Base-by-base conservation (phyloP, 140 eudicot genomes). In the Cichorium intybus region DNA sequence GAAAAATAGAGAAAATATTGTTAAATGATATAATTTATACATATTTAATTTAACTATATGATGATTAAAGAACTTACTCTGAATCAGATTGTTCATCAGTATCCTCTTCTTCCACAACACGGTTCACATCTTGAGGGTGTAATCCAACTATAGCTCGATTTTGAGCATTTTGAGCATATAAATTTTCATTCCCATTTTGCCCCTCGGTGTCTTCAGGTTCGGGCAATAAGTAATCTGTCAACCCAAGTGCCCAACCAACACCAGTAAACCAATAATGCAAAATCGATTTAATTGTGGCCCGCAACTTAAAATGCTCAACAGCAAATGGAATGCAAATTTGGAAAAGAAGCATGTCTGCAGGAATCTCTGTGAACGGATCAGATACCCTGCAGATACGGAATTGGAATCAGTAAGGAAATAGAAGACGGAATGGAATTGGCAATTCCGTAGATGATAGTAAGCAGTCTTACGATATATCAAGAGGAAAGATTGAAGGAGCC, bases 291-390 rank as follows among this genome's bases (percentile, higher is more conserved):
- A 92, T 89, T 11, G 96, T 88, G 27, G 84, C 84, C 43, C 87
- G 82, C 37, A 92, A 58, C 76, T 88, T 88, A 61, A 92, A 92
- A 72, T 88, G 98, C 81, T 92, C 98, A 60, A 85, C 74, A 41
- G 98, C 98, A 65, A 92, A 92, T 0, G 98, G 98, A 52, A 92
- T 92, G 85, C 98, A 92, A 46, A 92, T 92, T 83, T 92, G 98
- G 50, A 92, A 92, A 34, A 92, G 95, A 72, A 92, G 93, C 89
- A 92, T 92, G 69, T 88, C 87, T 24, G 96, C 96, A 65, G 98
- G 96, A 51, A 92, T 92, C 71, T 92, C 98, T 11, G 98, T 92
- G 63, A 92, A 92, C 16, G 98, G 98, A 56, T 92, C 98, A 41
- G 96, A 92, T 21, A 92, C 95, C n/a, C 98, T 92, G 96, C 80